Evolutionary conservation across 176 grass and related monocot species (phyloP).

Genomic region (Metroxylon sagu): DNA sequence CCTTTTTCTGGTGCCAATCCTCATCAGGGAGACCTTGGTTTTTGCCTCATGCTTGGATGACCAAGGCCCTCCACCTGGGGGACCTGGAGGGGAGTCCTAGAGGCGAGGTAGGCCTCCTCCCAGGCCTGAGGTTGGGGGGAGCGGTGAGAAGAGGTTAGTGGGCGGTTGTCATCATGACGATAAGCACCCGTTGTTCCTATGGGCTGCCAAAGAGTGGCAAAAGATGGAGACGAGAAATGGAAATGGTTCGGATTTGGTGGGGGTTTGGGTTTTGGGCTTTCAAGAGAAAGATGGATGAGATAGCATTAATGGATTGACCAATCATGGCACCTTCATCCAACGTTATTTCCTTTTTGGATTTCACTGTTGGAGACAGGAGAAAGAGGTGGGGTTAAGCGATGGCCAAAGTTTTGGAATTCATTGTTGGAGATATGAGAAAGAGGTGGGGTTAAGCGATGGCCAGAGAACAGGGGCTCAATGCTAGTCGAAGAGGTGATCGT

Average conservation of each 20-base stretch:
- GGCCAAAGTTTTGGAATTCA: too few relatives aligned
- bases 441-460: too few relatives aligned
- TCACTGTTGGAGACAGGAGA: too few relatives aligned
- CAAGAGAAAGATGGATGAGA: slow-evolving; percentile 38
- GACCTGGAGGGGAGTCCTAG: not conserved
- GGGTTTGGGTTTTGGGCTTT: slow-evolving; percentile 16
- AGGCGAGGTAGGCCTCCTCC: slow-evolving; percentile 21
- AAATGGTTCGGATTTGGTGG: not conserved
- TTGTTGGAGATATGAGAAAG: too few relatives aligned
- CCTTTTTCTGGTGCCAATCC: slow-evolving; percentile 89
- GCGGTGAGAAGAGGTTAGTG: slow-evolving; percentile 22
- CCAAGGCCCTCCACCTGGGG: slow-evolving; percentile 20
- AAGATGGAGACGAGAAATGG: not conserved
- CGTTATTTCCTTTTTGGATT: not conserved
- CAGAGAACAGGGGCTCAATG: too few relatives aligned
- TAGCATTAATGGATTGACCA: slow-evolving; percentile 57
- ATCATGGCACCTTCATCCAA: slow-evolving; percentile 16
- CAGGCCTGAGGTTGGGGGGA: slow-evolving; percentile 29
- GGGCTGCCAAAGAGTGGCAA: not conserved
- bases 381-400: too few relatives aligned
- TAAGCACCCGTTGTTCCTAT: slow-evolving; percentile 16
- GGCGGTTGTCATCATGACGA: slow-evolving; percentile 42
- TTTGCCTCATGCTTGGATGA: slow-evolving; percentile 52
- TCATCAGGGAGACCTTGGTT: slow-evolving; percentile 69
- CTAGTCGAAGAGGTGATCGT: too few relatives aligned